Evolutionary conservation across 2,329 filamentous ascomycete species (phyloP).

Genomic region (Zopfia rhizophila): DNA sequence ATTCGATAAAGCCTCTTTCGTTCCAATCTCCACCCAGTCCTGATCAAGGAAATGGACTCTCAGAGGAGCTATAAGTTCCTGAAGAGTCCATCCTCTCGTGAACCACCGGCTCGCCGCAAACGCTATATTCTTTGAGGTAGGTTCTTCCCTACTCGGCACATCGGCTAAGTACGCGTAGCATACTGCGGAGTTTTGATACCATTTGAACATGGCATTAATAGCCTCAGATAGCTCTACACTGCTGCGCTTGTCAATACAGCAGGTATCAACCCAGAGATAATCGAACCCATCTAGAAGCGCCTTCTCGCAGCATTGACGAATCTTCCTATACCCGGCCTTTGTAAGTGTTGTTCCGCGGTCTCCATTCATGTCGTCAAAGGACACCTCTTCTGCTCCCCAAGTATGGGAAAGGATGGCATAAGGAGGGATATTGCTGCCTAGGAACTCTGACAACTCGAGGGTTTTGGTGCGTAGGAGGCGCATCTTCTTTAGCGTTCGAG

Average conservation of each 20-base stretch:
- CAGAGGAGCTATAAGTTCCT: conserved; percentile 20
- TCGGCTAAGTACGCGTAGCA: conserved; percentile 26
- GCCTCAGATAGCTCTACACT: conserved; percentile 25
- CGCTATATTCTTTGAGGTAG: neutral
- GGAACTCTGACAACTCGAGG: no score
- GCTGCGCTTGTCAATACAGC: conserved; percentile 21
- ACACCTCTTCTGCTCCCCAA: no score
- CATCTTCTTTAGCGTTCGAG: no score
- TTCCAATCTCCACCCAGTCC: conserved; percentile 14
- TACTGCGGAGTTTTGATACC: conserved; percentile 21
- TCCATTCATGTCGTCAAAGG: no score
- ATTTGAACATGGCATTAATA: conserved; percentile 28
- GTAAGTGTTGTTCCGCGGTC: no score
- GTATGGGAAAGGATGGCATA: no score
- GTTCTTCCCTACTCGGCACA: neutral
- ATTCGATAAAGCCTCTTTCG: conserved; percentile 8
- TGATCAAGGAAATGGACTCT: conserved; percentile 16
- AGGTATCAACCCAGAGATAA: conserved; percentile 21
- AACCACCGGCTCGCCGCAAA: conserved; percentile 17
- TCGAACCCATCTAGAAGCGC: conserved; percentile 8
- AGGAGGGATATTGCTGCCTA: no score
- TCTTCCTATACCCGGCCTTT: conserved; percentile 11
- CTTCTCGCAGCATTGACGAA: conserved; percentile 1
- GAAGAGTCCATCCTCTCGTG: conserved; percentile 20
- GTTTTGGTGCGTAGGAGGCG: no score